Evolutionary conservation across 1,284 basidiomycete species (phyloP), one percentile per base, ranked within the genome.

Genomic region (Pyrrhoderma noxium): DNA sequence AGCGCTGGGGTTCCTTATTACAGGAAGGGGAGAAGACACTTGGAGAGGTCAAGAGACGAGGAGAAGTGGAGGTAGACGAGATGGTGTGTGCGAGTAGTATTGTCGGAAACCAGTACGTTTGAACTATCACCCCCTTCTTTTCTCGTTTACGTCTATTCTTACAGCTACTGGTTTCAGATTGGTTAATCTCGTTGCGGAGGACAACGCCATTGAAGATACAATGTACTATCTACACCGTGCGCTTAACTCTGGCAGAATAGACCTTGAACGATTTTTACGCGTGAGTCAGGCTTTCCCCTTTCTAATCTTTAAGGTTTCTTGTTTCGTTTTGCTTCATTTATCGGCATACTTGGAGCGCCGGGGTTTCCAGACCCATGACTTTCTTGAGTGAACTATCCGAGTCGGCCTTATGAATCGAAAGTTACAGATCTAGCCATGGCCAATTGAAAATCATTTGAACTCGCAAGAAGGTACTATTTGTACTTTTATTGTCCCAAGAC

Each of bases 171-270:
- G 42, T 19, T 42, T 16, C 63, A 97, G 94, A 67, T 72, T 99
- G 21, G 82, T 98, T 58, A 91, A 96, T 64, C 75, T 99, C 19
- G 85, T 97, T 5, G 93, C 96, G n/a, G 96, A 99, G 66, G 96
- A 99, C 67, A 93, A 94, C 60, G 93, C 95, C 0, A 92, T 99
- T 61, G 93, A 97, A 67, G 96, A 99, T 67, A 95, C 95, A 22
- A 87, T 98, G 55, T 99, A 98, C 69, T 94, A 99, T 65, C 78
- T 99, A 47, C 92, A 94, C 52, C 80, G 94, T 52, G 95, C 93
- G 2, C 73, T 99, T 57, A 95, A 95, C 63, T 77, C 88, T 41
- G 94, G 95, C 8, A 79, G 90, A 51, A 85, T 96, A 57, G 93
- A 97, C 71, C 77, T 96, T 54, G 93, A 96, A 64, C 78, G 88